Conservation (phyloP, 768 basidiomycete species). For the Kondoa malvinella region DNA sequence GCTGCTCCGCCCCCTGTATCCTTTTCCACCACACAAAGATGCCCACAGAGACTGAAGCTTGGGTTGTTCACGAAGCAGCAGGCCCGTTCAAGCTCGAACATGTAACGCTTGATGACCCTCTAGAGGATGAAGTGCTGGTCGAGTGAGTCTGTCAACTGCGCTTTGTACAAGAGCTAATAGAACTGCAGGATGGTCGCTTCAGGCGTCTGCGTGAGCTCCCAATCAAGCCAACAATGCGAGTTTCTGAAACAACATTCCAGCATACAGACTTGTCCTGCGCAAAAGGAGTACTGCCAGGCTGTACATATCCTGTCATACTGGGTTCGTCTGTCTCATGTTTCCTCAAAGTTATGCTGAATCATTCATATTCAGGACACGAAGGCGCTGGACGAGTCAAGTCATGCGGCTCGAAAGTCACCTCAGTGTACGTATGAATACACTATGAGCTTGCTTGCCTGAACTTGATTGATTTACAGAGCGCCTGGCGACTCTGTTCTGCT, state of each 20-base stretch:
- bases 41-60: constrained; percentile 11
- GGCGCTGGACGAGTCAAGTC: neutral
- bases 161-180: neutral
- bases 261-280: neutral
- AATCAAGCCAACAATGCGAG: neutral
- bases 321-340: neutral
- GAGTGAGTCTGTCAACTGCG: neutral
- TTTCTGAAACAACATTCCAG: neutral
- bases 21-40: neutral
- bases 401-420: neutral
- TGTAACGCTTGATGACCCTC: constrained; percentile 9
- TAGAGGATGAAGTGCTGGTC: constrained; percentile 9
- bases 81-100: constrained; percentile 10
- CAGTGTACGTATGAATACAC: neutral
- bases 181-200: neutral
- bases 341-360: neutral
- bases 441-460: neutral
- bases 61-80: constrained; percentile 3
- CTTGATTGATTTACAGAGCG: neutral
- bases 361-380: neutral
- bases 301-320: neutral
- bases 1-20: no score
- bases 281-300: neutral
- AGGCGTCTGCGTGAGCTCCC: neutral
- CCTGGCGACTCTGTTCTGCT: neutral